phyloP scores from a whole-genome alignment of 345 rosid species.

The Populus davidiana region DNA sequence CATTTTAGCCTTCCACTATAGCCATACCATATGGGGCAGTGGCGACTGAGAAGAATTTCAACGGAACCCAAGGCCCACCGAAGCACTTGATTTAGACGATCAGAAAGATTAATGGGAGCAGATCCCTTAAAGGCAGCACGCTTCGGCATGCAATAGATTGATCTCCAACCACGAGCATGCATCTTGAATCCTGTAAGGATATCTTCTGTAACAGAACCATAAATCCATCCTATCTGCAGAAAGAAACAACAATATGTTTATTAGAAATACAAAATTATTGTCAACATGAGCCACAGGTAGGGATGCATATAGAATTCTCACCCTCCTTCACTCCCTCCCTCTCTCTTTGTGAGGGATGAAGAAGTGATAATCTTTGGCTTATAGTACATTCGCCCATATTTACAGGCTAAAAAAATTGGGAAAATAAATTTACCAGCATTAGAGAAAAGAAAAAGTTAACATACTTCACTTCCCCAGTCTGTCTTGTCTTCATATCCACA shows the following conservation, averaged over 20 bases:
- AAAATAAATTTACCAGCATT: not conserved
- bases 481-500: slow-evolving; percentile 51
- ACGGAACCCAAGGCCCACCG: slow-evolving; percentile 47
- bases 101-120: slow-evolving; percentile 45
- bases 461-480: slow-evolving; percentile 45
- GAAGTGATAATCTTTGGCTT: not conserved
- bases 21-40: slow-evolving; percentile 46
- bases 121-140: slow-evolving; percentile 46
- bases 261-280: not conserved
- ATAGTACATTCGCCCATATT: not conserved
- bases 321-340: not conserved
- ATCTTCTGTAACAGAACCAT: slow-evolving; percentile 45
- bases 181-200: slow-evolving; percentile 44
- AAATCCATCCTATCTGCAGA: slow-evolving; percentile 42
- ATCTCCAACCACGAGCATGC: slow-evolving; percentile 47
- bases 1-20: slow-evolving; percentile 32
- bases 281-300: not conserved
- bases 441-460: not conserved
- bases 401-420: not conserved
- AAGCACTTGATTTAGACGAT: slow-evolving; percentile 46
- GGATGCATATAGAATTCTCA: not conserved
- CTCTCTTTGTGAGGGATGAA: not conserved
- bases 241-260: slow-evolving; percentile 14
- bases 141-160: slow-evolving; percentile 43
- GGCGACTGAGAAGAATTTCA: slow-evolving; percentile 44